Evolutionary conservation across 108 stramenopile genomes (phyloP), one percentile per base, ranked within the genome.

Genomic region (Cyclostephanos tholiformis): DNA sequence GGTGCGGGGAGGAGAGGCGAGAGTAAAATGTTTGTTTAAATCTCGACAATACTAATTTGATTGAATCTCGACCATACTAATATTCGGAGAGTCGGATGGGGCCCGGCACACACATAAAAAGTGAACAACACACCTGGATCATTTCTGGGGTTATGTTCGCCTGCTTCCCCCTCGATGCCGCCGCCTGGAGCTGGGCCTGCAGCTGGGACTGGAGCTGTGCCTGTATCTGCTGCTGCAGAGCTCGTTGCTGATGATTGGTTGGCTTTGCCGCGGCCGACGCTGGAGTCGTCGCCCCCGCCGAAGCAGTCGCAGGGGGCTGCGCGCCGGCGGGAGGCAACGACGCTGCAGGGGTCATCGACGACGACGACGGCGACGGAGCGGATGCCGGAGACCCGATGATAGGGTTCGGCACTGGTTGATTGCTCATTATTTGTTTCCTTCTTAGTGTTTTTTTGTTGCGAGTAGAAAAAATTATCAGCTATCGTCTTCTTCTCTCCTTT

Each of bases 71-170:
- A n/a, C n/a, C n/a, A n/a, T n/a, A n/a, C n/a, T n/a, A n/a, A n/a
- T n/a, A n/a, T n/a, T n/a, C n/a, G n/a, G n/a, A n/a, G n/a, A n/a
- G n/a, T n/a, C n/a, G n/a, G n/a, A n/a, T n/a, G n/a, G n/a, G n/a
- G n/a, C n/a, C n/a, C n/a, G n/a, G n/a, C n/a, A n/a, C n/a, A n/a
- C n/a, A n/a, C n/a, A n/a, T n/a, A 70, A 62, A 13, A 72, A 23
- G 11, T 32, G 19, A 41, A 5, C 4, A 38, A 74, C 72, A 16
- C 46, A 80, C 79, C 58, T 93, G 92, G 67, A 94, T 94, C 80
- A 91, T 90, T 70, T 89, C 93, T 6, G 90, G 93, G 0, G 93
- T 89, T 61, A 94, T 94, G 76, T 90, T 89, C 26, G 90, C 93
- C 69, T 91, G 89, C 56, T 94, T 90, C 36, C 93, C 93, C 41